Evolutionary conservation across 176 grass and related monocot genomes (phyloP).

Genomic region (Paspalum vaginatum): DNA sequence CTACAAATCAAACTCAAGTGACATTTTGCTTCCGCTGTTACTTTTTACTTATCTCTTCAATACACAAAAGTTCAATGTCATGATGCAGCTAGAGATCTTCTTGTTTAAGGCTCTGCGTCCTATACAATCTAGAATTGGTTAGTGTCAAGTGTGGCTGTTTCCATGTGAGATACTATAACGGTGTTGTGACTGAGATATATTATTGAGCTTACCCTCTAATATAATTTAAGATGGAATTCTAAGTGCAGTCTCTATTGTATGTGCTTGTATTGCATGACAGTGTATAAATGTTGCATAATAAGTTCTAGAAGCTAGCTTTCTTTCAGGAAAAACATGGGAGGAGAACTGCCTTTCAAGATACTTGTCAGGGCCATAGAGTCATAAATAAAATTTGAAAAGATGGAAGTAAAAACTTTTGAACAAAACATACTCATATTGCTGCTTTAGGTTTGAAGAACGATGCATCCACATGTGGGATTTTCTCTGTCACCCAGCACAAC

Average conservation of each 20-base stretch:
- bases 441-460: background rate
- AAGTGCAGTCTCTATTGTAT: background rate
- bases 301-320: background rate
- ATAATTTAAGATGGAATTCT: background rate
- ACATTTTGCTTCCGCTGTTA: background rate
- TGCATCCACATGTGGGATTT: background rate
- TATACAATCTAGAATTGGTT: background rate
- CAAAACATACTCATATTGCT: background rate
- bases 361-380: background rate
- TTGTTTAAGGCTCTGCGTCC: constrained; percentile 4
- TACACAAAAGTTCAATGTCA: constrained; percentile 30
- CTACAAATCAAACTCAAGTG: constrained; percentile 12
- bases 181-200: background rate
- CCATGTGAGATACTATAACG: background rate
- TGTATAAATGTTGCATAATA: background rate
- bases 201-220: constrained; percentile 11
- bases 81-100: background rate
- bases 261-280: constrained; percentile 24
- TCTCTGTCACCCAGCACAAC: constrained; percentile 6
- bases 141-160: background rate
- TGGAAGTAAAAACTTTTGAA: background rate
- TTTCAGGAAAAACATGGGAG: constrained; percentile 1
- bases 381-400: background rate
- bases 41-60: background rate
- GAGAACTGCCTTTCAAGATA: background rate